These are phyloP conservation scores for Fibroporia radiculosa DNA, from an alignment of 768 basidiomycete species.

Conservation along the genomic window DNA sequence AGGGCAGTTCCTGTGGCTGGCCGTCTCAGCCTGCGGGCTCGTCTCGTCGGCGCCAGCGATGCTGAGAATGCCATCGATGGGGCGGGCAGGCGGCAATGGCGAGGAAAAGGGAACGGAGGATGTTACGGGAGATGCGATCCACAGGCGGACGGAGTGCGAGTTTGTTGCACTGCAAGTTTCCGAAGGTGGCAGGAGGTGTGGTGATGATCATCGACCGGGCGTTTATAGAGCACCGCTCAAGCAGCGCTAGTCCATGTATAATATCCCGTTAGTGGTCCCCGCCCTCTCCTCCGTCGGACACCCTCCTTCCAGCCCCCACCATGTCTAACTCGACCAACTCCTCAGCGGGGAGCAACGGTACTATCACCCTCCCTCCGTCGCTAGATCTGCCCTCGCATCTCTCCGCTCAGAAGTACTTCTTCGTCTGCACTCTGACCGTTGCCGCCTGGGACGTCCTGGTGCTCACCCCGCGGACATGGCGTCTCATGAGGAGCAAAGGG, in stretches of 20 bases:
- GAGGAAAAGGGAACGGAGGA: no score
- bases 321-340: conserved; percentile 13
- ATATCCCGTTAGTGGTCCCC: conserved; percentile 4
- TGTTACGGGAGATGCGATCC: no score
- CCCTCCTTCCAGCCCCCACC: not conserved
- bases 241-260: conserved; percentile 1
- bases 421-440: conserved; percentile 84
- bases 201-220: conserved; percentile 1
- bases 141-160: no score
- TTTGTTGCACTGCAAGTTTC: no score
- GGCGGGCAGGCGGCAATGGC: no score
- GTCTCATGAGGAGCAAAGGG: conserved; percentile 48
- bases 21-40: no score
- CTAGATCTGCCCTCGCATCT: conserved; percentile 73
- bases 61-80: no score
- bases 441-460: conserved; percentile 89
- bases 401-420: conserved; percentile 82
- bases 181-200: no score
- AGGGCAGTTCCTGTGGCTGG: no score
- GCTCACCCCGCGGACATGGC: conserved; percentile 71
- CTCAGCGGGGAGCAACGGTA: conserved; percentile 5
- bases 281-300: not conserved
- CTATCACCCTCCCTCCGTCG: conserved; percentile 44
- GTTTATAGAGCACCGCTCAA: conserved; percentile 1
- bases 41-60: no score